Base-by-base conservation (phyloP, 148 eudicot species). In the Rhododendron ferrugineum region DNA sequence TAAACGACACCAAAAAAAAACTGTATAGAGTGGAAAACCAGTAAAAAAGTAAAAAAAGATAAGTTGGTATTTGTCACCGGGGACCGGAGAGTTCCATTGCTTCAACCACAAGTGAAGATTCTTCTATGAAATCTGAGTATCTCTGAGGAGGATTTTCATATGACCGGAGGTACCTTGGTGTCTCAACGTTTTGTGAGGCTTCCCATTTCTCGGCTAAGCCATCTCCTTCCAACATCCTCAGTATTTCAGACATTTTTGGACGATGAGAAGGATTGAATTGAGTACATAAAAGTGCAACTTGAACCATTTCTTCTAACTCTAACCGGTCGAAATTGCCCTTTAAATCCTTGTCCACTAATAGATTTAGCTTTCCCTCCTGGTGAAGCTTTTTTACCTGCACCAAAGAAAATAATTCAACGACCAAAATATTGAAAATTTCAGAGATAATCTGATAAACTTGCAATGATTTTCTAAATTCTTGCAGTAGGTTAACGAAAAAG, bases 61-160 rank as follows among this genome's bases (percentile, higher is more conserved):
- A 26, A 85, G 0, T 9, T 47, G 70, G 68, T 28, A 46, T 4
- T 18, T 44, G 78, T 93, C 89, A 96, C 80, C 98, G 90, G 7
- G 98, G 98, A 37, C 98, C 98, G 11, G 98, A 94, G 68, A 96
- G 96, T 85, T 94, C 98, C 92, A 96, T 96, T 42, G 94, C 98
- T 91, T 96, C 98, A 78, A 94, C 88, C 75, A 92, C 94, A 5
- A 93, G 92, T 8, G 95, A 95, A 28, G 98, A 94, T 37, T 94
- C 98, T 83, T 96, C 98, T n/a, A 96, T 92, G 86, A 81, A 94
- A 88, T 96, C 98, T 1, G 97, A 91, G 85, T 96, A 96, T 78
- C 93, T 90, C 79, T 90, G 91, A 77, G 92, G 91, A 72, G 85
- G 89, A 60, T 84, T 83, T 84, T 92, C 98, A 32, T 83, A 83